Conservation (phyloP, 345 rosid species). For the Lumnitzera racemosa region DNA sequence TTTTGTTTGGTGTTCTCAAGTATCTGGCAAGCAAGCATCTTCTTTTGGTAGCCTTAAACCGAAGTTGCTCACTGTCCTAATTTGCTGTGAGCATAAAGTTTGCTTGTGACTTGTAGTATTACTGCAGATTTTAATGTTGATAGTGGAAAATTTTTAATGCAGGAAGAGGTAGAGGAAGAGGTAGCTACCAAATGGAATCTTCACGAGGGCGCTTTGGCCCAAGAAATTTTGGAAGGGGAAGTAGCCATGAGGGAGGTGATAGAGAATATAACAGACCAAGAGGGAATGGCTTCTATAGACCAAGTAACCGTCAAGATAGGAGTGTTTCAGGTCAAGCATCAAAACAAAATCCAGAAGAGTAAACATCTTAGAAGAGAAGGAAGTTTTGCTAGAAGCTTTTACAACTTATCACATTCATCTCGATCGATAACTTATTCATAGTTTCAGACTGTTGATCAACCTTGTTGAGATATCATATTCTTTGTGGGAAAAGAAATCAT, state of each 20-base stretch:
- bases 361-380: background rate
- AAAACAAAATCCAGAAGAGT: constrained; percentile 19
- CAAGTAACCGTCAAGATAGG: constrained; percentile 31
- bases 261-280: constrained; percentile 37
- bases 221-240: constrained; percentile 35
- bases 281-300: constrained; percentile 49
- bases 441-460: background rate
- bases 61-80: no score
- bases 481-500: no score
- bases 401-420: background rate
- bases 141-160: constrained; percentile 12
- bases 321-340: constrained; percentile 26
- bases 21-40: no score
- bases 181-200: constrained; percentile 36
- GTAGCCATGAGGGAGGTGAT: constrained; percentile 33
- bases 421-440: constrained; percentile 2
- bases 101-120: background rate
- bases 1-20: no score
- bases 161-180: constrained; percentile 56
- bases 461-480: background rate
- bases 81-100: background rate
- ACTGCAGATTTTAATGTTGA: background rate
- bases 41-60: no score
- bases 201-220: constrained; percentile 39
- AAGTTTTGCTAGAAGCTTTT: constrained; percentile 2